These are phyloP conservation scores for Graphilbum ipis-grandicollis DNA, from an alignment of 2,329 filamentous ascomycete genomes.

Conservation along the genomic window DNA sequence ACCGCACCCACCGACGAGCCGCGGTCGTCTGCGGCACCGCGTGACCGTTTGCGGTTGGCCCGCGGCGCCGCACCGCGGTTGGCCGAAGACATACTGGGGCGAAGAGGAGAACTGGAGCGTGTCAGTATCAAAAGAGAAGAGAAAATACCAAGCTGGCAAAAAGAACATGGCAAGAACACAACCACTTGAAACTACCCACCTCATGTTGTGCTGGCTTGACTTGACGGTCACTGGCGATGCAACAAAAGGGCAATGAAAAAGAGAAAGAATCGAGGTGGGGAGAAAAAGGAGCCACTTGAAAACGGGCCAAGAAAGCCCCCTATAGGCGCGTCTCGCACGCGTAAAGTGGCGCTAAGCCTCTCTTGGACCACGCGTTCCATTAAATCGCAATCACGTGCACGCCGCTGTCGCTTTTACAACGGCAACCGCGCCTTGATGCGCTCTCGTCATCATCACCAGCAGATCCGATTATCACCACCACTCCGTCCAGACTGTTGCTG, in stretches of 20 bases:
- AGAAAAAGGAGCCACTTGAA: conserved; percentile 1
- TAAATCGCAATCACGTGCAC: not conserved
- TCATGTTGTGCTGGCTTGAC: too few species aligned
- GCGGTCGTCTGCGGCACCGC: conserved; percentile 31
- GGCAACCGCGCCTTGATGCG: too few species aligned
- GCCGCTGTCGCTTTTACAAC: too few species aligned
- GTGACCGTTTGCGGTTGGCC: conserved; percentile 36
- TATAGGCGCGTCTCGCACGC: conserved; percentile 3
- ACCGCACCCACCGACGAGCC: conserved; percentile 31
- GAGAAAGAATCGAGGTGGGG: not conserved
- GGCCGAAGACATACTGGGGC: conserved; percentile 63
- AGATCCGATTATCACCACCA: too few species aligned
- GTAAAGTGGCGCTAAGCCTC: conserved; percentile 24
- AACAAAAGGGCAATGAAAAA: not conserved
- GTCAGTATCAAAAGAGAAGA: too few species aligned
- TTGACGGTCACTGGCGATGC: too few species aligned
- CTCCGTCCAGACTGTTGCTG: too few species aligned
- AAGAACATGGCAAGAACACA: too few species aligned
- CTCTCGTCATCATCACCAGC: too few species aligned
- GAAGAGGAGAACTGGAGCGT: conserved; percentile 75
- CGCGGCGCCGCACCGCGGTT: conserved; percentile 51
- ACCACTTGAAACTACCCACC: conserved; percentile 7
- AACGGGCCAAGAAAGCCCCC: not conserved
- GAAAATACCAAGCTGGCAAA: too few species aligned
- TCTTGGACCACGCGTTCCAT: conserved; percentile 12